These are phyloP conservation scores for Alternaria sp. DNA, from an alignment of 2,329 filamentous ascomycete genomes.

Conservation along the genomic window DNA sequence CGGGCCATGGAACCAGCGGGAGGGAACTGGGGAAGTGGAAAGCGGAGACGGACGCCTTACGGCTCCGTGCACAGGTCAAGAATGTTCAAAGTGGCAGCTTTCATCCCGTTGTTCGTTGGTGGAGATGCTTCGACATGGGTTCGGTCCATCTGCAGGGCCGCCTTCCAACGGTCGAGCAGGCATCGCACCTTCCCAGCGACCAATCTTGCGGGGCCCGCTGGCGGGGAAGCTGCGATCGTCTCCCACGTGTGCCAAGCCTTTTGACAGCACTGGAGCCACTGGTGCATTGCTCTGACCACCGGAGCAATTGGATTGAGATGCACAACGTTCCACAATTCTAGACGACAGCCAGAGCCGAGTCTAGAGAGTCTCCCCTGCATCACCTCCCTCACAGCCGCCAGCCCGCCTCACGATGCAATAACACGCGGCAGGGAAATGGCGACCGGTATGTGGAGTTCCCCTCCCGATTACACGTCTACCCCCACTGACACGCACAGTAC, in stretches of 20 bases:
- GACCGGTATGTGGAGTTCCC: conserved; percentile 33
- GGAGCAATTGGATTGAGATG: conserved; percentile 1
- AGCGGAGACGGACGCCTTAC: conserved; percentile 18
- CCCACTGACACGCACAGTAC: conserved; percentile 63
- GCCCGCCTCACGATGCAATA: conserved; percentile 18
- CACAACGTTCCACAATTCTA: not conserved
- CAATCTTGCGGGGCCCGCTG: conserved; percentile 14
- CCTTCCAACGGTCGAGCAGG: not conserved
- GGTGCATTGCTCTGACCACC: conserved; percentile 2
- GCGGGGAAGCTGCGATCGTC: conserved; percentile 19
- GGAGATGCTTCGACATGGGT: conserved; percentile 5
- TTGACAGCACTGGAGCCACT: conserved; percentile 10
- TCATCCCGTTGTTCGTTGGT: not conserved
- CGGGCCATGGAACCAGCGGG: conserved; percentile 20
- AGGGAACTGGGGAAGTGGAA: conserved; percentile 23
- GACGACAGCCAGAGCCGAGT: not conserved
- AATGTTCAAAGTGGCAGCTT: not conserved
- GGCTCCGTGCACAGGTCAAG: conserved; percentile 13
- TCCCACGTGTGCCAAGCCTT: conserved; percentile 24
- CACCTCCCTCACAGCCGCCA: not conserved
- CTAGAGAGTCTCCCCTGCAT: not conserved
- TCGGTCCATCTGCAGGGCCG: conserved; percentile 6
- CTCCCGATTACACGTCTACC: conserved; percentile 2
- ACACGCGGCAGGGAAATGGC: conserved; percentile 36
- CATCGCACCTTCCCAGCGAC: conserved; percentile 9